These are phyloP conservation scores for Pleurozium schreberi DNA, from an alignment of 225 moss, liverwort and hornwort species.

Conservation along the genomic window DNA sequence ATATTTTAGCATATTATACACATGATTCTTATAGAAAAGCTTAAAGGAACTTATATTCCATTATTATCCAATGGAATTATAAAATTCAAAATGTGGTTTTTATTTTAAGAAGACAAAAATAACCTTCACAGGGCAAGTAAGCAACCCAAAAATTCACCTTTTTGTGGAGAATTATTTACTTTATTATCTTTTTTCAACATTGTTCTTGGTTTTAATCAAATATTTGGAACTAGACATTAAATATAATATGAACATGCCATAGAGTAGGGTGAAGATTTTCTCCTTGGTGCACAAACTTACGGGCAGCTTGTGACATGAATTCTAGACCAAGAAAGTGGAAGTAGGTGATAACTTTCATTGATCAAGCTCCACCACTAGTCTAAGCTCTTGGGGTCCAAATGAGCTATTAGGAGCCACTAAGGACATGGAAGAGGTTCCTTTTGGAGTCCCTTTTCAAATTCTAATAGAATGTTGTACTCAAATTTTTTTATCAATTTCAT, in stretches of 20 bases:
- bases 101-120: not conserved
- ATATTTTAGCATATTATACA: too few relatives aligned
- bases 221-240: not conserved
- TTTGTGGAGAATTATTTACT: not conserved
- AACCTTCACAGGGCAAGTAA: not conserved
- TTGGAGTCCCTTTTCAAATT: too few relatives aligned
- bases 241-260: accelerated
- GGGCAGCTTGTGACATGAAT: accelerated
- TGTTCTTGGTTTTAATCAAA: not conserved
- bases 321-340: not conserved
- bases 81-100: not conserved
- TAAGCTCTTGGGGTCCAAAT: too few relatives aligned
- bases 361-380: accelerated
- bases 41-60: too few relatives aligned
- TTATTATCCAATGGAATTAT: too few relatives aligned
- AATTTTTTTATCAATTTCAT: too few relatives aligned
- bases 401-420: too few relatives aligned
- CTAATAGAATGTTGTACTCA: too few relatives aligned
- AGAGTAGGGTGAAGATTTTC: not conserved
- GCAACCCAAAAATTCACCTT: not conserved
- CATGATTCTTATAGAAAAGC: too few relatives aligned
- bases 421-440: too few relatives aligned
- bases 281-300: accelerated
- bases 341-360: not conserved
- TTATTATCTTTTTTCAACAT: not conserved